Base-by-base conservation (phyloP, 1,284 basidiomycete species). In the Tranzscheliella williamsii region DNA sequence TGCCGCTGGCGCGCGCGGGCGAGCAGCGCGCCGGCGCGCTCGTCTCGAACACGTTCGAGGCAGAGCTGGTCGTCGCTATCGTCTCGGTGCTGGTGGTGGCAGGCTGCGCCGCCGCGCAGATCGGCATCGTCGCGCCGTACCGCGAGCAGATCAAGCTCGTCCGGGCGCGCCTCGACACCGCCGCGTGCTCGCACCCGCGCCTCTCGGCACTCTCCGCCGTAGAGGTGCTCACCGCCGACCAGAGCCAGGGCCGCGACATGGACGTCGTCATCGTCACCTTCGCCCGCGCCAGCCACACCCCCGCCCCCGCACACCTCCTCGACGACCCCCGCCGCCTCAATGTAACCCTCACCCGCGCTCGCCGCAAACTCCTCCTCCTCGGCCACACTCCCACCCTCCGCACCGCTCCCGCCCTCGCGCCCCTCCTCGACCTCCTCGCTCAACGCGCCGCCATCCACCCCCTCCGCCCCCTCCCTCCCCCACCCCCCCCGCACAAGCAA, bases 71-170 rank as follows among this genome's bases (percentile, higher is more conserved):
- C 4, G 22, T 81, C 30, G 84, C 91, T 78, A 76, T 91, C 17
- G 82, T 85, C 1, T 81, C 85, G 37, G 83, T 85, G 0, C 81
- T 97, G 11, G 66, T 89, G 2, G 75, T 74, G 0, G 82, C 84
- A 29, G 92, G 92, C 79, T 94, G 13, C 61, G 75, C 2, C 80
- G 41, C 87, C 50, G 79, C 83, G 1, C 85, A 93, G 65, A 86
- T 98, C 45, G 94, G 88, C 2, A 82, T 96, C 54, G 88, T 98
- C 68, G 89, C 92, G 8, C 82, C 92, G 24, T 97, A 97, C 75
- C 85, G 93, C 1, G 93, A 97, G 70, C 95, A 99, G 76, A 87
- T 93, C 80, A 95, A 96, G 79, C 82, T 93, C 0, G 79, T 92
- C 73, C 90, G 64, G 78, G 82, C 40, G 13, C 36, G 55, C 13